phyloP scores from a whole-genome alignment of 176 grass and related monocot species.

The Bonia amplexicaulis region DNA sequence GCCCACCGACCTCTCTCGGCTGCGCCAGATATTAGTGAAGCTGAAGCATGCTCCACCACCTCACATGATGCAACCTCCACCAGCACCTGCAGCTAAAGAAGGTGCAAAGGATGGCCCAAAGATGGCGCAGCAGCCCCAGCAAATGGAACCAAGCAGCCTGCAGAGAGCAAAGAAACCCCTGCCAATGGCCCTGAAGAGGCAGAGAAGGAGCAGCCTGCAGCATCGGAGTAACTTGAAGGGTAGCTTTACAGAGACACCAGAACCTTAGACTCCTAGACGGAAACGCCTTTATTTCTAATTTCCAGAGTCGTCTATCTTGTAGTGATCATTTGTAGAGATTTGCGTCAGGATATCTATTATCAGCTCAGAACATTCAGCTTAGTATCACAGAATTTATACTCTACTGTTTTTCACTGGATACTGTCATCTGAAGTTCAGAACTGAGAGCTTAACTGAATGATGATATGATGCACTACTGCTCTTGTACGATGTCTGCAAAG shows the following conservation, averaged over 20 bases:
- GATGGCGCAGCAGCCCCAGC: slow-evolving; percentile 14
- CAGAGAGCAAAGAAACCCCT: slow-evolving; percentile 28
- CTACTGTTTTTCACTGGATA: neutral
- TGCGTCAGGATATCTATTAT: slow-evolving; percentile 18
- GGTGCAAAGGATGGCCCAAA: slow-evolving; percentile 30
- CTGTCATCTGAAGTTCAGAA: slow-evolving; percentile 1
- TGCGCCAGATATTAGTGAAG: slow-evolving; percentile 82
- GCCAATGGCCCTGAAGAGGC: neutral
- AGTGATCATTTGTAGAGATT: slow-evolving; percentile 44
- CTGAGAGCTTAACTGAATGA: neutral
- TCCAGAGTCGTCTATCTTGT: slow-evolving; percentile 20
- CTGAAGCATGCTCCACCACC: slow-evolving; percentile 76
- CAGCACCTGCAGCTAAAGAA: slow-evolving; percentile 37
- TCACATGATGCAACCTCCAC: slow-evolving; percentile 74
- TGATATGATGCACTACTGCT: neutral
- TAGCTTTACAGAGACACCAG: slow-evolving; percentile 34
- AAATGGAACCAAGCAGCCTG: slow-evolving; percentile 36
- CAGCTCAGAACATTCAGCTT: slow-evolving; percentile 34
- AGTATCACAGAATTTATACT: slow-evolving; percentile 28
- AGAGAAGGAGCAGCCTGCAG: slow-evolving; percentile 36
- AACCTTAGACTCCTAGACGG: slow-evolving; percentile 32
- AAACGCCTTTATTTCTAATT: slow-evolving; percentile 32
- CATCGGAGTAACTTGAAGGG: slow-evolving; percentile 22
- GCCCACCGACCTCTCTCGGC: slow-evolving; percentile 74
- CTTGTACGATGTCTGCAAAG: neutral